phyloP scores from a whole-genome alignment of 1,284 basidiomycete genomes.

The Moniliophthora roreri region DNA sequence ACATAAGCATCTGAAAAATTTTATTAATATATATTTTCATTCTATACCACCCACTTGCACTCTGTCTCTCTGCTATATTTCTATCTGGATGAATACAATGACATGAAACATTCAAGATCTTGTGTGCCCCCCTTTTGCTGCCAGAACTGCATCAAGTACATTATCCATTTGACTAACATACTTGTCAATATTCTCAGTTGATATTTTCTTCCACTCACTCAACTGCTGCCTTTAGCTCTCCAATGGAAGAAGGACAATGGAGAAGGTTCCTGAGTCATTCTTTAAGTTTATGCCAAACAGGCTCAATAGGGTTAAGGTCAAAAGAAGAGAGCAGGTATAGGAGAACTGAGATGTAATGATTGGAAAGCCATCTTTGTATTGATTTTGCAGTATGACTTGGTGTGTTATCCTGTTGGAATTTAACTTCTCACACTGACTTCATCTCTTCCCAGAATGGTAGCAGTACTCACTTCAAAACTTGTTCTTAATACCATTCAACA shows the following conservation, averaged over 20 bases:
- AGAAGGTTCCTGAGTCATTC: slow-evolving; percentile 9
- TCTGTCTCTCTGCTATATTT: too few species aligned
- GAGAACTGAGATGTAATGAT: slow-evolving; percentile 16
- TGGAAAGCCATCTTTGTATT: slow-evolving; percentile 18
- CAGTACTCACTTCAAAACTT: slow-evolving; percentile 21
- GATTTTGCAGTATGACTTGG: slow-evolving; percentile 19
- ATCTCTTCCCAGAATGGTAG: slow-evolving; percentile 16
- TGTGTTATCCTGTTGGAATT: slow-evolving; percentile 27
- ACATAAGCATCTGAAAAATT: too few species aligned
- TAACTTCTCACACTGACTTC: slow-evolving; percentile 5
- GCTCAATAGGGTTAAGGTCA: slow-evolving; percentile 23
- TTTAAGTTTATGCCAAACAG: slow-evolving; percentile 26
- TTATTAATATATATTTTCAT: too few species aligned
- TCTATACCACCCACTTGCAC: too few species aligned
- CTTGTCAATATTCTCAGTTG: slow-evolving; percentile 20
- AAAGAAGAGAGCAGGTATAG: slow-evolving; percentile 18
- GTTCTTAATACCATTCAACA: slow-evolving; percentile 17
- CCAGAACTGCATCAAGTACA: slow-evolving; percentile 21
- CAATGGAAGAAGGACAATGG: slow-evolving; percentile 16
- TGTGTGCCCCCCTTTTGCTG: slow-evolving; percentile 19
- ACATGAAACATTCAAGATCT: too few species aligned
- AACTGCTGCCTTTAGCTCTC: slow-evolving; percentile 19
- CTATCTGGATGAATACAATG: too few species aligned
- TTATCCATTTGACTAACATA: slow-evolving; percentile 22
- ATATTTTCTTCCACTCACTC: slow-evolving; percentile 19